phyloP scores from a whole-genome alignment of 2,329 filamentous ascomycete genomes.

The Aspergillus jensenii region DNA sequence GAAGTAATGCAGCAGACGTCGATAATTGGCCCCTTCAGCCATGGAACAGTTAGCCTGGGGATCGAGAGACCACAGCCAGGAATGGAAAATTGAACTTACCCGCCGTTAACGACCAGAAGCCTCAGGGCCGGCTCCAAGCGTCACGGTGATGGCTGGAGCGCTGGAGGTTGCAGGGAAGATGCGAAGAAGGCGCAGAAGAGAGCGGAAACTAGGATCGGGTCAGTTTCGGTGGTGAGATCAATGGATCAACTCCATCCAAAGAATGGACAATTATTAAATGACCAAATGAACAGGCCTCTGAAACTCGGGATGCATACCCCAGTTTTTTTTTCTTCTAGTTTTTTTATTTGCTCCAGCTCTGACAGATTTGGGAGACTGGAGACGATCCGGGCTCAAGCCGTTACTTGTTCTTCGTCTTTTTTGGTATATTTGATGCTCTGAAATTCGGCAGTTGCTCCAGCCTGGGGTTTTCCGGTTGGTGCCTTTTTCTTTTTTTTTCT shows the following conservation, averaged over 20 bases:
- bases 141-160: neutral
- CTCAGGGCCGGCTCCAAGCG: constrained; percentile 2
- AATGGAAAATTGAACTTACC: constrained; percentile 31
- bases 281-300: constrained; percentile 1
- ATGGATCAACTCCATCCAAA: neutral
- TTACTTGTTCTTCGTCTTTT: neutral
- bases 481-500: constrained; percentile 1
- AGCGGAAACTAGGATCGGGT: constrained; percentile 12
- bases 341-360: neutral
- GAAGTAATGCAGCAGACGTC: neutral
- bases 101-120: constrained; percentile 33
- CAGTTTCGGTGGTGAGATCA: constrained; percentile 10
- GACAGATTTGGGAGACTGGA: constrained; percentile 4
- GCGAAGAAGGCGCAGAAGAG: constrained; percentile 7
- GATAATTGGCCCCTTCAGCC: constrained; percentile 3
- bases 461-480: neutral
- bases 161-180: neutral
- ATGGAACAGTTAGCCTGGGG: constrained; percentile 5
- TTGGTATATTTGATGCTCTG: neutral
- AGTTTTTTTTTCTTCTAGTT: neutral
- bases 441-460: neutral
- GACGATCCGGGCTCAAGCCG: neutral
- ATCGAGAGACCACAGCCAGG: neutral
- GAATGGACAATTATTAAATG: neutral
- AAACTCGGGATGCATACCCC: constrained; percentile 10